These are phyloP conservation scores for Smittium culicis DNA, from an alignment of 371 early-diverging fungal genomes.

Conservation along the genomic window DNA sequence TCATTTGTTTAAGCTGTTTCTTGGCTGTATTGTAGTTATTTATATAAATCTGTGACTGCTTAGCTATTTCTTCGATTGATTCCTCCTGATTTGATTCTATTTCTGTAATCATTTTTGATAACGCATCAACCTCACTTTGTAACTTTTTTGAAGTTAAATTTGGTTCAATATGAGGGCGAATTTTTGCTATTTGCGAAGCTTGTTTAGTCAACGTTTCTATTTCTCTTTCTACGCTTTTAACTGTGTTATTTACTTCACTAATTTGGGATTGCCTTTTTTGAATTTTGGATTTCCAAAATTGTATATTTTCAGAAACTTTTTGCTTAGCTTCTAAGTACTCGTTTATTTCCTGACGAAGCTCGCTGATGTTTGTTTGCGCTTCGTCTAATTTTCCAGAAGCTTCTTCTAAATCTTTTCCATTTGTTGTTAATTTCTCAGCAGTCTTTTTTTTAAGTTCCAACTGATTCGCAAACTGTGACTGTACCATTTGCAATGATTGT, in stretches of 20 bases:
- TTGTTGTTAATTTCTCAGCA: constrained; percentile 17
- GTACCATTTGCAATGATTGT: constrained; percentile 32
- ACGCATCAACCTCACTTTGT: constrained; percentile 41
- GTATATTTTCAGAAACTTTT: constrained; percentile 22
- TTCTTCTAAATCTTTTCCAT: constrained; percentile 21
- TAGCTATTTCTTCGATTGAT: constrained; percentile 41
- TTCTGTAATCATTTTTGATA: constrained; percentile 39
- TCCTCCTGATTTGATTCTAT: constrained; percentile 33
- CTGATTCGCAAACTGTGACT: constrained; percentile 33
- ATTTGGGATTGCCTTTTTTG: constrained; percentile 16
- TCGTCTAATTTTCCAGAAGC: constrained; percentile 13
- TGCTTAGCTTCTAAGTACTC: constrained; percentile 26
- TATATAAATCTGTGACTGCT: constrained; percentile 35
- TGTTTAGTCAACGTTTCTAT: constrained; percentile 34
- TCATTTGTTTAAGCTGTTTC: constrained; percentile 35
- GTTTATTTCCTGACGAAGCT: constrained; percentile 17
- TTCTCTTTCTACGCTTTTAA: constrained; percentile 19
- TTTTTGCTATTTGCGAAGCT: constrained; percentile 35
- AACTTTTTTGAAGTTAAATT: constrained; percentile 34
- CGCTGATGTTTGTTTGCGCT: constrained; percentile 19
- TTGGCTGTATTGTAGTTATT: constrained; percentile 44
- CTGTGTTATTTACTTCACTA: constrained; percentile 15
- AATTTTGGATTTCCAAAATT: constrained; percentile 34
- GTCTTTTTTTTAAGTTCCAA: constrained; percentile 17
- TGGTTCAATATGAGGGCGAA: constrained; percentile 32